Percentiles rank a stretch among this genome's conserved stretches.
These are phyloP conservation scores for Acanthochlamys bracteata DNA, from an alignment of 106 monocot species.

Conservation along the genomic window DNA sequence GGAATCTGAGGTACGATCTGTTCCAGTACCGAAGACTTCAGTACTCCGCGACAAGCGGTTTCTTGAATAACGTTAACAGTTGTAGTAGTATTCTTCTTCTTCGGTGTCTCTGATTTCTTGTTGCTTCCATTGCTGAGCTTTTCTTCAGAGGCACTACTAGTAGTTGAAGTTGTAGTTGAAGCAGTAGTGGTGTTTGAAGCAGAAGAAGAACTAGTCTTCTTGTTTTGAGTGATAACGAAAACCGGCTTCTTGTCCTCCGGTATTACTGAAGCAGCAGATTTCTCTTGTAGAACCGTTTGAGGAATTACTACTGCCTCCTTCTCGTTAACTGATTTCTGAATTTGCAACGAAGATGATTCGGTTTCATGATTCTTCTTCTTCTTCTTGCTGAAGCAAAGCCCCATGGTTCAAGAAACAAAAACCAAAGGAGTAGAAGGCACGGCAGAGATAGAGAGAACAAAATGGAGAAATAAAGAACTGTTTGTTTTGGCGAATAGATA, in stretches of 20 bases:
- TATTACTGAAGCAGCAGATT: background rate
- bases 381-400: slow-evolving; percentile 11
- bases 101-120: background rate
- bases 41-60: background rate
- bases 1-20: slow-evolving; percentile 11
- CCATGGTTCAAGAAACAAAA: background rate
- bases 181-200: background rate
- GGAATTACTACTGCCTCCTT: background rate
- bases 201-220: slow-evolving; percentile 3
- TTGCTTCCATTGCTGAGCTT: background rate
- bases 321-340: background rate
- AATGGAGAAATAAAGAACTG: background rate
- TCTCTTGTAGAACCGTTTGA: background rate
- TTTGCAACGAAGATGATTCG: background rate
- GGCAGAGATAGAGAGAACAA: background rate
- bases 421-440: background rate
- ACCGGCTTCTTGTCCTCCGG: slow-evolving; percentile 17
- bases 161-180: slow-evolving; percentile 16
- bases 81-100: slow-evolving; percentile 1
- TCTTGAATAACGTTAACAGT: background rate
- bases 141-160: background rate
- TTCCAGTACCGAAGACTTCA: slow-evolving; percentile 3
- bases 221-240: slow-evolving; percentile 25
- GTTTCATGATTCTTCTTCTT: background rate
- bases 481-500: background rate